A percentile compares a stretch with the other conserved stretches of the same genome.
These are phyloP conservation scores for Cryptosporidium ubiquitum DNA, from an alignment of 169 alveolate genomes.

Conservation along the genomic window DNA sequence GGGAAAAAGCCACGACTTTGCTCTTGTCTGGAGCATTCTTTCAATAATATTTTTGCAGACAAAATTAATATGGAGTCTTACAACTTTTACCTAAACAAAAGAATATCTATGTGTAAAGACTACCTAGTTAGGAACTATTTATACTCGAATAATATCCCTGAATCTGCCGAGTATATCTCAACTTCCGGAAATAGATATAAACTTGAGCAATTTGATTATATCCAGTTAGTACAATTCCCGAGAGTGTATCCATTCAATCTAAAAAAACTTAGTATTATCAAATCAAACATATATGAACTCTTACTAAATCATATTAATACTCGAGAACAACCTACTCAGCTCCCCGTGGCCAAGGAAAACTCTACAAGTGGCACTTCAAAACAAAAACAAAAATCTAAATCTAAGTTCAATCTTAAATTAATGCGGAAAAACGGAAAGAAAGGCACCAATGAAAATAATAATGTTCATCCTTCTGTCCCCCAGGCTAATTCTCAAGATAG, in stretches of 20 bases:
- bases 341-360: not conserved
- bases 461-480: not conserved
- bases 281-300: not conserved
- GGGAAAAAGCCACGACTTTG: not conserved
- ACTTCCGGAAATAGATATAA: not conserved
- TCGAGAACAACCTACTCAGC: not conserved
- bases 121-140: conserved; percentile 1
- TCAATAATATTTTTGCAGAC: not conserved
- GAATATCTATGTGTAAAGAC: not conserved
- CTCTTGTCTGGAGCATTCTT: not conserved
- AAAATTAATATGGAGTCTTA: not conserved
- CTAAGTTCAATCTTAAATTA: not conserved
- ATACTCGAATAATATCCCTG: conserved; percentile 19
- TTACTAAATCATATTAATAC: not conserved
- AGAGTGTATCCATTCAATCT: not conserved
- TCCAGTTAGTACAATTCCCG: conserved; percentile 6
- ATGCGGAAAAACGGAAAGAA: not conserved
- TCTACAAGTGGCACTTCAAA: not conserved
- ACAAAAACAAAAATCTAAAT: not conserved
- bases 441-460: not conserved
- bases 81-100: not conserved
- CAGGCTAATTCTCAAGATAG: not conserved
- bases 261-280: not conserved
- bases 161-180: conserved; percentile 23
- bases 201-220: not conserved